phyloP scores from a whole-genome alignment of 2,329 filamentous ascomycete species.

The Sodiomyces alkalinus region DNA sequence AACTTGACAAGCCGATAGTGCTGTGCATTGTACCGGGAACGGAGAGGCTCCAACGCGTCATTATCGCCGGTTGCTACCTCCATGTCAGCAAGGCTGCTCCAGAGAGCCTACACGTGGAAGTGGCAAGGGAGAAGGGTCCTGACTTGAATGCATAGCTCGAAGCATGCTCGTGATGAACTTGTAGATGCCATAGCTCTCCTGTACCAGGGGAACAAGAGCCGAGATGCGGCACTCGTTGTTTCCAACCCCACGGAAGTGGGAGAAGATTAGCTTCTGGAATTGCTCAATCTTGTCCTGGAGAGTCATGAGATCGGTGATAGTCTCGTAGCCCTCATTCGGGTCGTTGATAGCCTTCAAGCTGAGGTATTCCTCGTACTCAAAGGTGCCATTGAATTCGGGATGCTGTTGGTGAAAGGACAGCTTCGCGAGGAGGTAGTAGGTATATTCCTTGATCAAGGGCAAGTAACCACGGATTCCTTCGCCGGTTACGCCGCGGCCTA shows the following conservation, averaged over 20 bases:
- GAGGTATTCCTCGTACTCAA: constrained; percentile 98
- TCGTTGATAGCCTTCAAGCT: constrained; percentile 97
- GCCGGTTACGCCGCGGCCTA: constrained; percentile 68
- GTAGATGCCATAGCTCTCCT: constrained; percentile 98
- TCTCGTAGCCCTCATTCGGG: constrained; percentile 94
- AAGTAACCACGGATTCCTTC: constrained; percentile 84
- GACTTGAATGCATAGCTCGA: constrained; percentile 90
- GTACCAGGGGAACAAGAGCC: constrained; percentile 79
- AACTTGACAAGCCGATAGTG: constrained; percentile 95
- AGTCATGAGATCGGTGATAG: constrained; percentile 90
- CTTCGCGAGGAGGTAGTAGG: constrained; percentile 88
- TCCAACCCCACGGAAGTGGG: constrained; percentile 77
- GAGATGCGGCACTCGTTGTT: constrained; percentile 97
- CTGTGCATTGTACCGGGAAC: constrained; percentile 82
- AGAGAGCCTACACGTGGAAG: too few species aligned
- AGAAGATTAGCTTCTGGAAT: constrained; percentile 97
- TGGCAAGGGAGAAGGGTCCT: too few species aligned
- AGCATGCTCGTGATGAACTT: constrained; percentile 99
- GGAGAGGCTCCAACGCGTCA: constrained; percentile 77
- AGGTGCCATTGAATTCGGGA: constrained; percentile 94
- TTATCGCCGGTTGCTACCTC: constrained; percentile 70
- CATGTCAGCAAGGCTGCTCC: too few species aligned
- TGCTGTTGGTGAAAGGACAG: constrained; percentile 93
- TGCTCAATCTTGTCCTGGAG: constrained; percentile 96
- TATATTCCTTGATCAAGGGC: constrained; percentile 89